Percentiles rank a stretch among this genome's conserved stretches.
Evolutionary conservation across 1,284 basidiomycete species (phyloP).

Genomic region (Phenoliferia sp.): DNA sequence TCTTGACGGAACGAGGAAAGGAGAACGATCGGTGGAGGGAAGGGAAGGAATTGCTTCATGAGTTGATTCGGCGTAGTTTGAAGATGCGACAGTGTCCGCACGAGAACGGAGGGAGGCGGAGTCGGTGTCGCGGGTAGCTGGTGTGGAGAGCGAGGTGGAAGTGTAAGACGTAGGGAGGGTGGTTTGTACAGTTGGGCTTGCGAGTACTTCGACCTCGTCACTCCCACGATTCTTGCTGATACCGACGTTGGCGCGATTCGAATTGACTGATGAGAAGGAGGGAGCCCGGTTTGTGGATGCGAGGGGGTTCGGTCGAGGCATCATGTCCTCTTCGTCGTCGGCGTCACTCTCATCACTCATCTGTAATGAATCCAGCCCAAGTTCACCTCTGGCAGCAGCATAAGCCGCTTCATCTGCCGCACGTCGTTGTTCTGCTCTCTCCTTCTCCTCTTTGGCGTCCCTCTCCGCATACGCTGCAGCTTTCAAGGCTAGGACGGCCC

Average conservation of each 20-base stretch:
- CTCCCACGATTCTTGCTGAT: no score
- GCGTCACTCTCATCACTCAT: slow-evolving; percentile 34
- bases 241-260: no score
- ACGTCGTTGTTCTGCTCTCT: slow-evolving; percentile 12
- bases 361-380: slow-evolving; percentile 27
- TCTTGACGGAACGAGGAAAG: not conserved
- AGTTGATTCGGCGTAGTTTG: not conserved
- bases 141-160: no score
- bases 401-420: slow-evolving; percentile 26
- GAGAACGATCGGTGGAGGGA: not conserved
- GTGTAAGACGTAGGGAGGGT: no score
- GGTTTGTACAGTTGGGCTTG: no score
- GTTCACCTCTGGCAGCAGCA: slow-evolving; percentile 7
- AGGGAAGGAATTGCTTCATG: not conserved
- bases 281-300: no score
- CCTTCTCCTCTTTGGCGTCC: slow-evolving; percentile 15
- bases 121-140: no score
- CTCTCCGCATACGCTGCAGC: slow-evolving; percentile 22
- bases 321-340: slow-evolving; percentile 10
- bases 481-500: slow-evolving; percentile 24
- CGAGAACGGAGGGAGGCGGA: no score
- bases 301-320: no score
- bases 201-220: no score
- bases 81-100: not conserved
- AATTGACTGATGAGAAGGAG: no score